Base-by-base conservation (phyloP, 768 basidiomycete genomes). In the Rhodotorula babjevae region DNA sequence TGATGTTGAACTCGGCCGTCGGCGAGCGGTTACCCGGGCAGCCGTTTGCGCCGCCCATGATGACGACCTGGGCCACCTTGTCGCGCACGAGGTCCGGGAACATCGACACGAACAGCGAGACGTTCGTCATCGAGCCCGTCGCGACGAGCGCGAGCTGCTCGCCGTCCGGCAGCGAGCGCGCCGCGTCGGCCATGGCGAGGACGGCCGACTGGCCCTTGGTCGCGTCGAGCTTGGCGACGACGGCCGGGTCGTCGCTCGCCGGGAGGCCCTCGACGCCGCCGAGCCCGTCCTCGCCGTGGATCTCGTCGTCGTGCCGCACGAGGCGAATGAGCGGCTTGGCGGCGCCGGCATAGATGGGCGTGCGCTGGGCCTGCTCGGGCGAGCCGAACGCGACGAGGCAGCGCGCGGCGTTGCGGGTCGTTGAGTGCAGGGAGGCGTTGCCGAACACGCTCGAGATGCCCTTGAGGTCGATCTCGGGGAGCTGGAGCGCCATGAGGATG, bases 31-130 rank as follows among this genome's bases (percentile, higher is more conserved):
- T 94, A 0, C 92, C 92, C 33, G 90, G 78, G n/a, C n/a, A n/a
- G 16, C 92, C 92, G 42, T 91, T 87, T 5, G 87, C 91, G n/a
- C 92, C 92, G 19, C 92, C 92, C 92, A 95, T 94, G 77, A 92
- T 89, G 14, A 91, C 88, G 72, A 91, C 85, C 71, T 89, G 86
- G 70, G 88, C 87, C 11, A 91, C 81, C 18, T 83, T 87, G 6
- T 82, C 82, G 40, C 67, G 57, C 29, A 86, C 72, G 7, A 88
- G 81, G 42, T 86, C 83, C 0, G 87, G 86, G 65, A 82, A 83
- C 23, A 82, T 78, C 68, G 83, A 82, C 27, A 88, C 82, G 75
- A 91, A 89, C 12, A 89, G 80, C 0, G 87, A 88, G 49, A 90
- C 84, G 73, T 93, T 95, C 47, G 93, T 93, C 87, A 91, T 87